Evolutionary conservation across 441 rosid species (phyloP), one percentile per base, ranked within the genome.

Genomic region (Euphorbia schlechtendalii): DNA sequence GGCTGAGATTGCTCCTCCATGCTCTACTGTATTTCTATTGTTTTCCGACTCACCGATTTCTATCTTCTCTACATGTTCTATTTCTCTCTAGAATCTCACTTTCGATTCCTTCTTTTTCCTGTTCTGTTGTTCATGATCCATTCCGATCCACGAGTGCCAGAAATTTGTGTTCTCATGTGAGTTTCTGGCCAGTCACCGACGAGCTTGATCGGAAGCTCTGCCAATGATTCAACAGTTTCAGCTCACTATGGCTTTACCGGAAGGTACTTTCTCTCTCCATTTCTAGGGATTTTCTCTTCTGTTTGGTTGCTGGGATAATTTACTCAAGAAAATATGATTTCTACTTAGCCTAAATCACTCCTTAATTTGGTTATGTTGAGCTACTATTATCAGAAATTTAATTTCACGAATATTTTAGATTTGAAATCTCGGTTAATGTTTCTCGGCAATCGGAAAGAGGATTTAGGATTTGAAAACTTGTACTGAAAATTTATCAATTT

Each of bases 1-100:
- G 98, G 98, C 97, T 90, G 96, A 90, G 91, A 87, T 76, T 90
- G 78, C 72, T 80, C 76, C 82, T 38, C 1, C 12, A n/a, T 41
- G 8, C 71, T 28, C 69, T 34, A 53, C 24, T 64, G 69, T 56
- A 59, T 78, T 64, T 82, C 82, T 83, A 81, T 80, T 76, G 74
- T 67, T 66, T 75, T 69, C 57, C 77, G 83, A 75, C 76, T 68
- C 73, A 22, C 68, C 61, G n/a, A n/a, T n/a, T n/a, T n/a, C n/a
- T n/a, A n/a, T n/a, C n/a, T n/a, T n/a, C n/a, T n/a, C n/a, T n/a
- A n/a, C n/a, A n/a, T n/a, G n/a, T n/a, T n/a, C n/a, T n/a, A n/a
- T n/a, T n/a, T n/a, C n/a, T n/a, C n/a, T n/a, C n/a, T n/a, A n/a
- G n/a, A n/a, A n/a, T n/a, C n/a, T 51, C 15, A 18, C 32, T 32